These are phyloP conservation scores for Syzygium oleosum DNA, from an alignment of 345 rosid species.

Conservation along the genomic window DNA sequence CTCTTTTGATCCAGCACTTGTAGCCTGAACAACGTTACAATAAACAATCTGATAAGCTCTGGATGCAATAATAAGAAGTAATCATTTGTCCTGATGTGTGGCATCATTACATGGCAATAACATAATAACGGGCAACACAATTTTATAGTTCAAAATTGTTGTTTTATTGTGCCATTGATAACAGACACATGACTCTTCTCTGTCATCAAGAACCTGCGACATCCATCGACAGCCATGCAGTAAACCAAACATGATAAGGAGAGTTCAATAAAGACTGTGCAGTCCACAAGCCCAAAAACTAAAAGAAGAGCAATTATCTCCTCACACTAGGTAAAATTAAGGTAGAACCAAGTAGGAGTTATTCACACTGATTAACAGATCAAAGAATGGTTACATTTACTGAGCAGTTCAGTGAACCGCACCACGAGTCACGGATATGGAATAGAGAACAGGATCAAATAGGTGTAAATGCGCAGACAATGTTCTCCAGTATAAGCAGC, in stretches of 20 bases:
- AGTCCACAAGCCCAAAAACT: not conserved
- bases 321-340: not conserved
- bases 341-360: not conserved
- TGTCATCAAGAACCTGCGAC: not conserved
- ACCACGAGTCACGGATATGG: not conserved
- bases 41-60: not conserved
- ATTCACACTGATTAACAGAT: not conserved
- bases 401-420: not conserved
- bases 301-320: not conserved
- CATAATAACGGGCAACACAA: not conserved
- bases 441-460: not conserved
- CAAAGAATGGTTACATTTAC: not conserved
- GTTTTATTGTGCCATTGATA: not conserved
- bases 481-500: not conserved
- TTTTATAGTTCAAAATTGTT: not conserved
- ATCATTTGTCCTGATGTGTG: not conserved
- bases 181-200: not conserved
- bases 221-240: not conserved
- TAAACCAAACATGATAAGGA: not conserved
- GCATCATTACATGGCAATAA: not conserved
- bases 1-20: slow-evolving; percentile 96
- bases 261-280: not conserved
- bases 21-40: slow-evolving; percentile 48
- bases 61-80: not conserved
- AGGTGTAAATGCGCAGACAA: not conserved